These are phyloP conservation scores for Crassisporium funariophilum DNA, from an alignment of 768 basidiomycete genomes.

Conservation along the genomic window DNA sequence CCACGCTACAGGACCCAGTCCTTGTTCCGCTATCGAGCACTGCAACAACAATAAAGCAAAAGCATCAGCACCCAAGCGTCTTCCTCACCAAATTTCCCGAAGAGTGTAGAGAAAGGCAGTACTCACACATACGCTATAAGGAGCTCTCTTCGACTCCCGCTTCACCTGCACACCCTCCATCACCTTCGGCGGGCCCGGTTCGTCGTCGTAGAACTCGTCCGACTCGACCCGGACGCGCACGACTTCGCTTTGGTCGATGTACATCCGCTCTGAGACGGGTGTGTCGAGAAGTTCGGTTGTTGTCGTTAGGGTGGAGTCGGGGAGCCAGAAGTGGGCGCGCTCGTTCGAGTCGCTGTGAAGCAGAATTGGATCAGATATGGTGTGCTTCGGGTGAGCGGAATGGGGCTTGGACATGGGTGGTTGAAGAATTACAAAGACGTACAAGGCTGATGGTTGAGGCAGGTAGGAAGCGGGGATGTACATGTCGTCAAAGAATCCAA, in stretches of 20 bases:
- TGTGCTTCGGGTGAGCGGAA: not conserved
- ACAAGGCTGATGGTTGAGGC: constrained; percentile 84
- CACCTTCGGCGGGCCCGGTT: constrained; percentile 81
- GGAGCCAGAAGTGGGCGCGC: constrained; percentile 83
- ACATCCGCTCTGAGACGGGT: constrained; percentile 67
- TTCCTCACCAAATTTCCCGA: not conserved
- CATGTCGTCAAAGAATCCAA: constrained; percentile 95
- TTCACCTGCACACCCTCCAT: constrained; percentile 62
- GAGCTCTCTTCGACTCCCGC: constrained; percentile 53
- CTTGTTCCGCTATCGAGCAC: constrained; percentile 85
- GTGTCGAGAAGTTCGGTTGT: constrained; percentile 72
- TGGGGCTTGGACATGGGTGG: not conserved
- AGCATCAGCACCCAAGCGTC: not conserved
- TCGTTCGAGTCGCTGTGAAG: constrained; percentile 72
- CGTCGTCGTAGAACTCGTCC: constrained; percentile 85
- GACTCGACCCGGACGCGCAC: constrained; percentile 78
- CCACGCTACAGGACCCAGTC: constrained; percentile 75
- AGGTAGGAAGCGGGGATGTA: constrained; percentile 80
- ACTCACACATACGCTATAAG: constrained; percentile 73
- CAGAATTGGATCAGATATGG: constrained; percentile 1
- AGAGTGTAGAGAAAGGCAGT: not conserved
- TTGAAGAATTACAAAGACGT: constrained; percentile 24
- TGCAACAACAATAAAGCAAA: constrained; percentile 41
- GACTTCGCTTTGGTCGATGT: constrained; percentile 76
- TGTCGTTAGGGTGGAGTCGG: constrained; percentile 54